These are phyloP conservation scores for Fomitiporia mediterranea DNA, from an alignment of 1,284 basidiomycete species.

Conservation along the genomic window DNA sequence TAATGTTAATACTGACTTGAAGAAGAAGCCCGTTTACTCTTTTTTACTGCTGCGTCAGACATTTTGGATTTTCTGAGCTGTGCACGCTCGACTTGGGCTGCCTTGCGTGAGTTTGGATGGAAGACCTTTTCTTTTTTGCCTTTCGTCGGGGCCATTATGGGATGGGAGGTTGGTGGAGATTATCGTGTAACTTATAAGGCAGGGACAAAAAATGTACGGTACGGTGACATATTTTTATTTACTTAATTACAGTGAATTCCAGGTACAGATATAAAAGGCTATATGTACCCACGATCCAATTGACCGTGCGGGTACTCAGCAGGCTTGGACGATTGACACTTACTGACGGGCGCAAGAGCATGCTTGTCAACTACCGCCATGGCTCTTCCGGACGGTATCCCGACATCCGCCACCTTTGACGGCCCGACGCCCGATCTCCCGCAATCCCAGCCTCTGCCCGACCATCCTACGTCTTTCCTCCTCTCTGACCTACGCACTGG, in stretches of 20 bases:
- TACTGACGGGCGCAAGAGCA: too few relatives aligned
- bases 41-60: slow-evolving; percentile 48
- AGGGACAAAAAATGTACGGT: too few relatives aligned
- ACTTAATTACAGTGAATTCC: not conserved
- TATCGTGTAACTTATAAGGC: not conserved
- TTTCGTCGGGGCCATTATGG: slow-evolving; percentile 20
- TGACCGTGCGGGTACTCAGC: not conserved
- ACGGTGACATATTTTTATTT: too few relatives aligned
- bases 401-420: not conserved
- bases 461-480: slow-evolving; percentile 1
- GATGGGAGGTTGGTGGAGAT: not conserved
- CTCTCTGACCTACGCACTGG: slow-evolving; percentile 18
- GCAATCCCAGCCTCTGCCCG: not conserved
- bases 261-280: not conserved
- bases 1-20: slow-evolving; percentile 41
- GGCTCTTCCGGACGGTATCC: not conserved
- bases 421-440: not conserved
- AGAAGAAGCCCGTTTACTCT: slow-evolving; percentile 49
- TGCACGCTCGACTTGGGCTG: slow-evolving; percentile 70
- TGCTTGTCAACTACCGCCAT: not conserved
- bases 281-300: not conserved
- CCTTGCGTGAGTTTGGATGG: slow-evolving; percentile 79
- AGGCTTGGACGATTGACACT: not conserved
- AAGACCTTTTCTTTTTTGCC: slow-evolving; percentile 71
- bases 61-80: slow-evolving; percentile 72